Percentiles rank a stretch among this genome's conserved stretches.
Evolutionary conservation across 2,329 filamentous ascomycete genomes (phyloP).

Genomic region (Exophiala bonariae): DNA sequence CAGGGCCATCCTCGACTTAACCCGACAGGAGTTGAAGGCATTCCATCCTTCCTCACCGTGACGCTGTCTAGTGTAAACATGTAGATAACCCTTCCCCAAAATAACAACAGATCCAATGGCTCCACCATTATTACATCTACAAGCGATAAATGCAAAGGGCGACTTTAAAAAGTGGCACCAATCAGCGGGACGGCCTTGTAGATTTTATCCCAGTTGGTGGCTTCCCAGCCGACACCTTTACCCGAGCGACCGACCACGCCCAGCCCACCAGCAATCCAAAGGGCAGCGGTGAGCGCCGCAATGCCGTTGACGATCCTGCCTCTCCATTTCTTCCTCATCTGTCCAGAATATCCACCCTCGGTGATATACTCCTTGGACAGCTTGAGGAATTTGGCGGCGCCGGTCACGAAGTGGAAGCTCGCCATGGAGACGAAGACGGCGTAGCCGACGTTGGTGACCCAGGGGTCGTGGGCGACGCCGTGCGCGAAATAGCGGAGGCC

Average conservation of each 20-base stretch:
- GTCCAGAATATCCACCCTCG: slow-evolving; percentile 40
- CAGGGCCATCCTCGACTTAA: too few relatives aligned
- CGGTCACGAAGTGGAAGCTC: slow-evolving; percentile 79
- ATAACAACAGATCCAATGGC: too few relatives aligned
- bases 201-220: slow-evolving; percentile 74
- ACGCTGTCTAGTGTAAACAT: too few relatives aligned
- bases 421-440: slow-evolving; percentile 65
- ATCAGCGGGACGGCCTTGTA: slow-evolving; percentile 62
- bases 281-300: slow-evolving; percentile 54
- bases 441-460: slow-evolving; percentile 69
- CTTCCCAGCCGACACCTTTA: slow-evolving; percentile 73
- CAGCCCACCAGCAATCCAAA: slow-evolving; percentile 83
- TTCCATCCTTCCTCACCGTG: too few relatives aligned
- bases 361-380: slow-evolving; percentile 57
- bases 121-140: too few relatives aligned
- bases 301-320: slow-evolving; percentile 72
- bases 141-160: neutral
- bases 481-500: slow-evolving; percentile 82
- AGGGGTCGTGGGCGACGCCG: slow-evolving; percentile 72
- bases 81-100: too few relatives aligned
- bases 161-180: slow-evolving; percentile 48
- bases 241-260: slow-evolving; percentile 76
- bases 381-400: slow-evolving; percentile 78
- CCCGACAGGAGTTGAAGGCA: too few relatives aligned
- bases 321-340: slow-evolving; percentile 57